phyloP scores from a whole-genome alignment of 2,329 filamentous ascomycete species.

The Biscogniauxia marginata region DNA sequence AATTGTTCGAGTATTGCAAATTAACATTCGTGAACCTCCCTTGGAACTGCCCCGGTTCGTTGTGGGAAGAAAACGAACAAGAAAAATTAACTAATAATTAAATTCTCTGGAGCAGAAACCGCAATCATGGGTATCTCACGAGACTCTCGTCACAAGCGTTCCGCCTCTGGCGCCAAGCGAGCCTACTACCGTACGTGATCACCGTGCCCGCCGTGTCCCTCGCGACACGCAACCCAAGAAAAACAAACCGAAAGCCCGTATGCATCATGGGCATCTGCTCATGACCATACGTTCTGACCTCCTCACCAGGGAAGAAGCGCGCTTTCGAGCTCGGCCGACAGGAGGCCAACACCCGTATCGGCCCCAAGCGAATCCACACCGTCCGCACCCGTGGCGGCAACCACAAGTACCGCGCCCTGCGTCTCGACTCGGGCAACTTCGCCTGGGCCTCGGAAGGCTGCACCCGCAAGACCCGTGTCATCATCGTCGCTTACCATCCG shows the following conservation, averaged over 20 bases:
- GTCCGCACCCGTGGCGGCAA: conserved; percentile 97
- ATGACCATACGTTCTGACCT: conserved; percentile 72
- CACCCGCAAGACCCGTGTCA: conserved; percentile 98
- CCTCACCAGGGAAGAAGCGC: conserved; percentile 82
- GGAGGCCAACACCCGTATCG: conserved; percentile 99
- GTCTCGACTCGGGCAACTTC: conserved; percentile 99
- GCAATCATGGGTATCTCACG: conserved; percentile 99
- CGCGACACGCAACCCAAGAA: conserved; percentile 3
- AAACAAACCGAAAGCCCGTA: conserved; percentile 63
- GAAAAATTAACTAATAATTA: no score
- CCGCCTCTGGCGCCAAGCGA: conserved; percentile 97
- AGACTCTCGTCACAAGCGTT: conserved; percentile 99
- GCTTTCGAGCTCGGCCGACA: conserved; percentile 99
- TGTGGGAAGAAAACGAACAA: no score
- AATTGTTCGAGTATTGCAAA: no score
- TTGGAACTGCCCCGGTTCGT: no score
- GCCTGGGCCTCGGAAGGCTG: conserved; percentile 98
- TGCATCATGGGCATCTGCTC: conserved; percentile 39
- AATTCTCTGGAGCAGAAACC: no score
- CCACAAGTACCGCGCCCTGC: conserved; percentile 99
- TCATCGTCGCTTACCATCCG: conserved; percentile 97
- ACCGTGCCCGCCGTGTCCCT: conserved; percentile 19
- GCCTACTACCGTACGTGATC: conserved; percentile 78
- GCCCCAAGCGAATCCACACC: conserved; percentile 92
- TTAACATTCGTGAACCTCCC: no score